Evolutionary conservation across 352 stramenopile genomes (phyloP).

Genomic region (Pythium sukuiense): DNA sequence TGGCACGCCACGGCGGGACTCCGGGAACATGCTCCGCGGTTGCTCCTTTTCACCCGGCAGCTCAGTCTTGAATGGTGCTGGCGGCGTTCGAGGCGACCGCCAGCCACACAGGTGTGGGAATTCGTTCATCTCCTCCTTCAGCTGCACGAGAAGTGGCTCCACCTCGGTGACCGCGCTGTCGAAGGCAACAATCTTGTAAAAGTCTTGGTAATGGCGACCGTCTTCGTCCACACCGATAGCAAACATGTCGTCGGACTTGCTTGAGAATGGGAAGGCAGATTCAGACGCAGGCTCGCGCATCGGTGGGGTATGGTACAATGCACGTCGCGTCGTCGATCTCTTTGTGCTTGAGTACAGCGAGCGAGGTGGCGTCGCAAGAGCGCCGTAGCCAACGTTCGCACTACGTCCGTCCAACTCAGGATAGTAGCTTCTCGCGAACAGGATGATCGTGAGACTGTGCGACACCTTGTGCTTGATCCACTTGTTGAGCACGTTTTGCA

Average conservation of each 20-base stretch:
- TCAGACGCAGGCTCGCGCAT: conserved; percentile 28
- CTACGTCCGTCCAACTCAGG: conserved; percentile 61
- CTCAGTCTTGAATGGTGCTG: neutral
- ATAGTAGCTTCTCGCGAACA: conserved; percentile 91
- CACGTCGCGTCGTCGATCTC: neutral
- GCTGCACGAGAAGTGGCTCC: conserved; percentile 58
- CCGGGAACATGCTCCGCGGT: conserved; percentile 2
- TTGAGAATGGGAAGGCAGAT: conserved; percentile 65
- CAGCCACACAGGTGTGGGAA: conserved; percentile 74
- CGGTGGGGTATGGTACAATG: conserved; percentile 7
- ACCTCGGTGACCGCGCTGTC: conserved; percentile 74
- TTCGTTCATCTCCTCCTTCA: conserved; percentile 79
- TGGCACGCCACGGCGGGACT: conserved; percentile 43
- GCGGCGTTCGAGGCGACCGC: conserved; percentile 34
- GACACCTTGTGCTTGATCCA: conserved; percentile 91
- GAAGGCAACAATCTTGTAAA: conserved; percentile 84
- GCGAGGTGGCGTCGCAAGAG: conserved; percentile 28
- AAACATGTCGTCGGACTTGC: conserved; percentile 54
- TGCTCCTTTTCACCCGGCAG: conserved; percentile 17
- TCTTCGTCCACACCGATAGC: conserved; percentile 75
- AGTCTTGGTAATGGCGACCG: conserved; percentile 80
- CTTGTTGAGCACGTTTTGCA: conserved; percentile 82
- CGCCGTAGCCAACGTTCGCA: conserved; percentile 28
- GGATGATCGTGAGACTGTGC: conserved; percentile 92
- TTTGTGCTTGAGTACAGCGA: conserved; percentile 3